Evolutionary conservation across 768 basidiomycete species (phyloP).

Genomic region (Phylloporus sp.): DNA sequence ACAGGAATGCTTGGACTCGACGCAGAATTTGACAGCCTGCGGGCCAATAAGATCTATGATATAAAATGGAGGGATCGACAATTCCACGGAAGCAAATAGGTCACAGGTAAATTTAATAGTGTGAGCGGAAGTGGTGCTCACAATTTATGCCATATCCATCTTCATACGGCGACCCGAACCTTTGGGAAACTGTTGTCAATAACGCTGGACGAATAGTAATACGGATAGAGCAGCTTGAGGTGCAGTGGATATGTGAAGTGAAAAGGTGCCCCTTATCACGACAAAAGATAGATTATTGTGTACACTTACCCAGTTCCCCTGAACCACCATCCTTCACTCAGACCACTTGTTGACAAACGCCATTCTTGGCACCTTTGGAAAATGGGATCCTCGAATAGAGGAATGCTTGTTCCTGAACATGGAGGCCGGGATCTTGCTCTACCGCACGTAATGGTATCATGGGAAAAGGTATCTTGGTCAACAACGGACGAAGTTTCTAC

Average conservation of each 20-base stretch:
- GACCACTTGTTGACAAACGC: slow-evolving; percentile 86
- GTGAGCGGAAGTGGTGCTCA: slow-evolving; percentile 38
- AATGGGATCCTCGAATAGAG: slow-evolving; percentile 73
- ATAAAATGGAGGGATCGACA: neutral
- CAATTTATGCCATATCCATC: slow-evolving; percentile 96
- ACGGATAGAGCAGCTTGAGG: neutral
- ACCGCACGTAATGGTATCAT: neutral
- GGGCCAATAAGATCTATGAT: slow-evolving; percentile 74
- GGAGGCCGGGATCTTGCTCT: neutral
- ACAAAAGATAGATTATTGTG: neutral
- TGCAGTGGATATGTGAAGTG: neutral
- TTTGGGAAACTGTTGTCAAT: slow-evolving; percentile 21
- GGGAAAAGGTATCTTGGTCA: slow-evolving; percentile 4
- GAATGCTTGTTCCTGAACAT: neutral
- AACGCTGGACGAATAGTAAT: neutral
- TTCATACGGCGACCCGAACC: slow-evolving; percentile 75
- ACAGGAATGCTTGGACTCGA: slow-evolving; percentile 82
- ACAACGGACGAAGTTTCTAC: neutral
- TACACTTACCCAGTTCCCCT: slow-evolving; percentile 73
- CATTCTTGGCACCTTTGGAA: slow-evolving; percentile 75
- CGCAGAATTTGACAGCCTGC: slow-evolving; percentile 81
- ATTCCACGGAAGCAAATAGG: neutral
- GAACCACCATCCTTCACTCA: slow-evolving; percentile 84
- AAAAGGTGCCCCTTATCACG: neutral
- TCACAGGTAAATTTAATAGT: neutral